A percentile compares a stretch with the other conserved stretches of the same genome.
These are phyloP conservation scores for Spathaspora sp. DNA, from an alignment of 805 yeast genomes.

Conservation along the genomic window DNA sequence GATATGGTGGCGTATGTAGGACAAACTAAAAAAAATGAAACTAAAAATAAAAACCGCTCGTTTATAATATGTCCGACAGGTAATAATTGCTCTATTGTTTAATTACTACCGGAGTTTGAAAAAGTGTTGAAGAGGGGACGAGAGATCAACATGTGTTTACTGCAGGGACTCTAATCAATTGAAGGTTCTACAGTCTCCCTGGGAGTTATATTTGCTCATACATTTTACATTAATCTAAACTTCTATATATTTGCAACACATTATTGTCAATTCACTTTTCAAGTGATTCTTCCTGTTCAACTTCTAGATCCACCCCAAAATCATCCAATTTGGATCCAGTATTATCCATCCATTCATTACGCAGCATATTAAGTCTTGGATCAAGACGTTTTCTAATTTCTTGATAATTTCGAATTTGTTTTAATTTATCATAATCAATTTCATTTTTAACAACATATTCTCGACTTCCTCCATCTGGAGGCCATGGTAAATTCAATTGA, in stretches of 20 bases:
- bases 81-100: too few relatives aligned
- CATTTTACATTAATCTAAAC: not conserved
- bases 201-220: not conserved
- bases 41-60: not conserved
- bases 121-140: too few relatives aligned
- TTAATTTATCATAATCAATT: constrained; percentile 7
- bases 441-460: constrained; percentile 21
- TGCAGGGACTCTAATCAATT: too few relatives aligned
- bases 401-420: constrained; percentile 11
- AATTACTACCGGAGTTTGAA: too few relatives aligned
- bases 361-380: constrained; percentile 30
- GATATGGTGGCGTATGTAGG: not conserved
- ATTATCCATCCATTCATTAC: constrained; percentile 65
- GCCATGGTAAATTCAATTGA: constrained; percentile 79
- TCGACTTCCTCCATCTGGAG: constrained; percentile 75
- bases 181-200: too few relatives aligned
- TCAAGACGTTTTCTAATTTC: constrained; percentile 31
- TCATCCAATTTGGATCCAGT: constrained; percentile 83
- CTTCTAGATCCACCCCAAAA: constrained; percentile 81
- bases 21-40: not conserved
- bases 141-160: too few relatives aligned
- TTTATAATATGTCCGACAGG: too few relatives aligned
- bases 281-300: constrained; percentile 37
- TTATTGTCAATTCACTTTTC: not conserved
- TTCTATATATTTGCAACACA: too few relatives aligned